Evolutionary conservation across 345 rosid species (phyloP), one percentile per base, ranked within the genome.

Genomic region (Arabidopsis suecica): DNA sequence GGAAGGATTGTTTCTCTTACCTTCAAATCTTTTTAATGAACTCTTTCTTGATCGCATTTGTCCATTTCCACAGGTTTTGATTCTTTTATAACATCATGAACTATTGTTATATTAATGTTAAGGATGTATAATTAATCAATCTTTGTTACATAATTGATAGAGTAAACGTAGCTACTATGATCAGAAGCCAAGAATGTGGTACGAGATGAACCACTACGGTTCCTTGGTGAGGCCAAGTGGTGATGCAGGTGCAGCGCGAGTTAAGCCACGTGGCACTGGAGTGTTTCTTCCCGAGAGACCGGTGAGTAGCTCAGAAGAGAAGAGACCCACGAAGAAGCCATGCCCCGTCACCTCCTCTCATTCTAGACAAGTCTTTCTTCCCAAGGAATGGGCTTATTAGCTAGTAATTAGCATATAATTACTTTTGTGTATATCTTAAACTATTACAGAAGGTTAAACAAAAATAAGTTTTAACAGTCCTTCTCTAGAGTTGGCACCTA

Each of bases 321-420:
- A 61, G 42, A 69, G 49, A 23, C 63, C 16, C 33, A 55, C 53
- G 70, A 68, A 55, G 51, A 69, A 70, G 71, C 50, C 60, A 63
- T 16, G 62, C 45, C 51, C 75, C 7, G 48, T 55, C 12, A 56
- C 9, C 53, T 69, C 75, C 22, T 76, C 80, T 62, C 60, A 47
- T 55, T 55, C 71, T 9, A 77, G 37, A 77, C 66, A 77, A 56
- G 37, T 77, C 20, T 77, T 77, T 63, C 80, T 77, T 70, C 76
- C 76, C 3, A 77, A 77, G 61, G 80, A 77, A 63, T 77, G 80
- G 80, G 47, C 40, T 56, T 77, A 77, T 64, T 77, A 77, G 61
- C 51, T 63, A 70, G 30, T 56, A 56, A 28, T 47, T 37, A 45
- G 6, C 57, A 61, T 34, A 54, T 32, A 32, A 5, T 6, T 61